Base-by-base conservation (phyloP, 2,329 filamentous ascomycete genomes). In the Pseudogymnoascus verrucosus region DNA sequence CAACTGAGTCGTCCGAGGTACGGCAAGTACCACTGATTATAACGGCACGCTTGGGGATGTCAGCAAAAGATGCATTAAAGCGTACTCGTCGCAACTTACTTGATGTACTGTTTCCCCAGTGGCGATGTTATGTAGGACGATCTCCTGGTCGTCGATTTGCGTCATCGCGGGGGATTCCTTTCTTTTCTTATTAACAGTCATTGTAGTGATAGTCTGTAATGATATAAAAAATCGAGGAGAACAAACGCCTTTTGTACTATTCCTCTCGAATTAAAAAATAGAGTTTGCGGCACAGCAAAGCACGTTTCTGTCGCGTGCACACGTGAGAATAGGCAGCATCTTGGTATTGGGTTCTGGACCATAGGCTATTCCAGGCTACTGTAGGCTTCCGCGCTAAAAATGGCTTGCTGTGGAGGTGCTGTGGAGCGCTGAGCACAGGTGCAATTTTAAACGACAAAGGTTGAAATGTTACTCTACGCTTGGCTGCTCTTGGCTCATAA, bases 1-100 rank as follows among this genome's bases (percentile, higher is more conserved):
- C 67, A 44, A 68, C 69, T 14, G 65, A 62, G 28, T 64, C 51
- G 36, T 21, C 42, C 4, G 42, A 23, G 42, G 19, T 44, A 14
- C 19, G 42, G 8, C 42, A 44, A 11, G 42, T 44, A 44, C 42
- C 42, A 23, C 19, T 23, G 14, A 44, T 44, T 23, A 44, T 23
- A 11, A 44, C 3, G 21, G 42, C 42, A 11, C 42, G 42, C 42
- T 44, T 44, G 10, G 5, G 3, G 4, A 44, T 44, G 7, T 44
- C 11, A 44, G 42, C 10, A 44, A 44, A 5, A 21, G 19, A 6
- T 44, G 7, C 5, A 44, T 21, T 23, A 23, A 44, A 23, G 11
- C 14, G 42, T 0, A 23, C 23, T 2, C 19, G 23, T 23, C 11
- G 42, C 5, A 21, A 44, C 42, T 44, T 44, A 44, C 42, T 23